Conservation (phyloP, 306 rosid species). For the Quercus gilva region DNA sequence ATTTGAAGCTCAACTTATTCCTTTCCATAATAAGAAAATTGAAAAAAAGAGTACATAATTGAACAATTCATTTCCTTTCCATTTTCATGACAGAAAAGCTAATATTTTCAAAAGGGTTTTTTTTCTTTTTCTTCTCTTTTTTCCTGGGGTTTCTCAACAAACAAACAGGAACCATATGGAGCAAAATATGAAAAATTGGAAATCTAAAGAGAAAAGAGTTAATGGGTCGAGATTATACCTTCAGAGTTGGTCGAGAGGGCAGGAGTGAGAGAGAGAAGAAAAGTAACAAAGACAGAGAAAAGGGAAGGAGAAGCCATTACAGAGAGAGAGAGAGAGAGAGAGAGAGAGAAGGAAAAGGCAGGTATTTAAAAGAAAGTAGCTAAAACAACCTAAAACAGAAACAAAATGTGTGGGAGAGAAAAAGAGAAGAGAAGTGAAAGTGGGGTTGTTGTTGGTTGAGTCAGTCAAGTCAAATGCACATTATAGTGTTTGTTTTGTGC, state of each 20-base stretch:
- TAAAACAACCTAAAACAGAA: background rate
- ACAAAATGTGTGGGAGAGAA: background rate
- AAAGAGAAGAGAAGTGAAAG: background rate
- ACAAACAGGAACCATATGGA: slow-evolving; percentile 18
- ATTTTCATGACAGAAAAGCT: background rate
- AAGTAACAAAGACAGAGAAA: slow-evolving; percentile 16
- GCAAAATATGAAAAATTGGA: background rate
- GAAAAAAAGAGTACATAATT: background rate
- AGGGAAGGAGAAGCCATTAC: slow-evolving; percentile 35
- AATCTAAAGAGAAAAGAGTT: background rate
- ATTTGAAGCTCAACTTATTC: background rate
- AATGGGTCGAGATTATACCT: slow-evolving; percentile 33
- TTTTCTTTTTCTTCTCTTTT: background rate
- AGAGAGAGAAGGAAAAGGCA: background rate
- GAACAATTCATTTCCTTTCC: background rate
- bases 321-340: background rate
- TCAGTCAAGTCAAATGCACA: slow-evolving; percentile 32
- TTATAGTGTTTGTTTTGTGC: no score
- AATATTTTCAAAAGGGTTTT: background rate
- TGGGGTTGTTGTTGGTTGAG: background rate
- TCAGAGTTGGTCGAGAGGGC: slow-evolving; percentile 44
- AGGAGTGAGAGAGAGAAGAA: slow-evolving; percentile 33
- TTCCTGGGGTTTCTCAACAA: slow-evolving; percentile 16
- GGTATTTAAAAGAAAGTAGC: no score
- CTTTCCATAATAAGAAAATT: background rate